These are phyloP conservation scores for Naegleria gruberi DNA, from an alignment of 208 protist genomes.

Conservation along the genomic window DNA sequence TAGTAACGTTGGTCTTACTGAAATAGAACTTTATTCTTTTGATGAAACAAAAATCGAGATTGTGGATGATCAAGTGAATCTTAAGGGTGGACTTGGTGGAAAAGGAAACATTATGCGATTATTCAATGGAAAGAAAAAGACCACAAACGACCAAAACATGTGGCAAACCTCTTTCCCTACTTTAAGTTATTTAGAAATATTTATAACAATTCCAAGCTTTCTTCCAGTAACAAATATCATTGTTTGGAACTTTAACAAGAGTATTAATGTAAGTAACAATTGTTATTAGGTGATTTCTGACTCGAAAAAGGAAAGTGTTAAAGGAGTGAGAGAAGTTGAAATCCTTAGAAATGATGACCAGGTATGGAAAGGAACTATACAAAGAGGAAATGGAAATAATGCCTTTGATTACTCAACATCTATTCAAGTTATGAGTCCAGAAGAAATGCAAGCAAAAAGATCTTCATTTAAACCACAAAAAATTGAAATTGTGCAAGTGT, in stretches of 20 bases:
- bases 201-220: background rate
- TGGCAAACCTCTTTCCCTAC: background rate
- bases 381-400: background rate
- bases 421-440: background rate
- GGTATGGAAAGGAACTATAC: background rate
- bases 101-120: background rate
- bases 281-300: background rate
- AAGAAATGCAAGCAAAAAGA: background rate
- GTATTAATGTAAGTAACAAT: background rate
- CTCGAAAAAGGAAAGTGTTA: background rate
- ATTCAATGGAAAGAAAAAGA: constrained; percentile 7
- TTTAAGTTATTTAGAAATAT: background rate
- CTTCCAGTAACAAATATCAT: background rate
- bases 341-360: background rate
- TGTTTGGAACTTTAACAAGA: background rate
- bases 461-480: background rate
- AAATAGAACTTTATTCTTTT: background rate
- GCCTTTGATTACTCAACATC: background rate
- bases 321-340: background rate
- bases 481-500: background rate
- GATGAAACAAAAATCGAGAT: background rate
- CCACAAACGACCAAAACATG: background rate
- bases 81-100: background rate
- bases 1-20: background rate
- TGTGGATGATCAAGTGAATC: background rate